phyloP scores from a whole-genome alignment of 305 asterid species.

The Fraxinus albicans region DNA sequence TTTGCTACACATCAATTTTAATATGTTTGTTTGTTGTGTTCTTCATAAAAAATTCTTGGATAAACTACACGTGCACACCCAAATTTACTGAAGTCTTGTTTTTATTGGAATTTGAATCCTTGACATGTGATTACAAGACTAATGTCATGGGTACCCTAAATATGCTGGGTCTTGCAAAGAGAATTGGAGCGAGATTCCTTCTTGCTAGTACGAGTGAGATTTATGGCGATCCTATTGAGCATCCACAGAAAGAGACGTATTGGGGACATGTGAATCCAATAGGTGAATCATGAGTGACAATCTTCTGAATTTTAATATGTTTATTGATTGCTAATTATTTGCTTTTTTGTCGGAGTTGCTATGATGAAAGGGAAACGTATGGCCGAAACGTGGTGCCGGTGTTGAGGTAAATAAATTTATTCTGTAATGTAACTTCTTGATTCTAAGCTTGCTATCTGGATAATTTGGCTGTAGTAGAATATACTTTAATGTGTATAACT shows the following conservation, averaged over 20 bases:
- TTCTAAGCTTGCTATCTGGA: neutral
- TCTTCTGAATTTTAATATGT: neutral
- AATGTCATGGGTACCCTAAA: slow-evolving; percentile 86
- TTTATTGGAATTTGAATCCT: slow-evolving; percentile 33
- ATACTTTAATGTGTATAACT: too few species aligned
- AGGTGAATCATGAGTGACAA: slow-evolving; percentile 37
- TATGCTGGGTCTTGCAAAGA: slow-evolving; percentile 82
- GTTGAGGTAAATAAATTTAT: slow-evolving; percentile 57
- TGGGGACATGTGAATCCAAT: slow-evolving; percentile 95
- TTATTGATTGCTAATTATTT: slow-evolving; percentile 7
- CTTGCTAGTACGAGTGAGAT: slow-evolving; percentile 97
- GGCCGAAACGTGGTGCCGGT: slow-evolving; percentile 84
- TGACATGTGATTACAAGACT: slow-evolving; percentile 63
- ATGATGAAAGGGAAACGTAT: slow-evolving; percentile 93
- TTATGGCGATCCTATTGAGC: slow-evolving; percentile 96
- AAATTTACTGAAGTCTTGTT: neutral
- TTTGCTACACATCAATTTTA: neutral
- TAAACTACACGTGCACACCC: neutral
- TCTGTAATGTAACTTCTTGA: neutral
- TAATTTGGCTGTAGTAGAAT: neutral
- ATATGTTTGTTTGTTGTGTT: neutral
- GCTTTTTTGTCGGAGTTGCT: slow-evolving; percentile 37
- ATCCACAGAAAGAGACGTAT: slow-evolving; percentile 87
- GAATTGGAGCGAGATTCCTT: slow-evolving; percentile 21
- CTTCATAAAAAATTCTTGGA: neutral